Evolutionary conservation across 108 stramenopile species (phyloP).

Genomic region (Schizochytrium sp.): DNA sequence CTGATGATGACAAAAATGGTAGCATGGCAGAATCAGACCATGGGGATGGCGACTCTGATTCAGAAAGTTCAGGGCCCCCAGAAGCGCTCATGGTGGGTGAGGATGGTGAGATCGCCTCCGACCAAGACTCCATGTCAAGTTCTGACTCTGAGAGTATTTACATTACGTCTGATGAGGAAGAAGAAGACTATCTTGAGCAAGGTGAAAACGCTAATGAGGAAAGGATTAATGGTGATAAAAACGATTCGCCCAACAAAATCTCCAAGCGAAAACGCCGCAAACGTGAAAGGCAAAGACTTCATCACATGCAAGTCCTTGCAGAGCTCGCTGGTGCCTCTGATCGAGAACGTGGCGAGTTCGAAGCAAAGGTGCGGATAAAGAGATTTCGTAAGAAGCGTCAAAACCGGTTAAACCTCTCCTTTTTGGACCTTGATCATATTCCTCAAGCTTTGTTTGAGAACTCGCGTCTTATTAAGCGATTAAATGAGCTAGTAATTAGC

Average conservation of each 20-base stretch:
- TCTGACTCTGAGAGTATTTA: slow-evolving; percentile 39
- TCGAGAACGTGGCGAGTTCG: slow-evolving; percentile 11
- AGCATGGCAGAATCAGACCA: background rate
- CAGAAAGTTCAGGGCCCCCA: slow-evolving; percentile 17
- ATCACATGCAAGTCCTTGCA: background rate
- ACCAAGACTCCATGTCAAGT: slow-evolving; percentile 2
- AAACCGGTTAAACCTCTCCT: background rate
- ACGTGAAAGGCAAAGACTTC: background rate
- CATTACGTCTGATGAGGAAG: background rate
- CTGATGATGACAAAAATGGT: background rate
- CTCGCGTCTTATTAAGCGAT: background rate
- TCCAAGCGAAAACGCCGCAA: slow-evolving; percentile 46
- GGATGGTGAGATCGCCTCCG: background rate
- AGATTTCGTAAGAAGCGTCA: background rate
- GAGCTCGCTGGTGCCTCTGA: slow-evolving; percentile 21
- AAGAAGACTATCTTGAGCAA: background rate
- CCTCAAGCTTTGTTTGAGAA: background rate
- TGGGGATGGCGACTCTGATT: background rate
- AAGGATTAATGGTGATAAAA: background rate
- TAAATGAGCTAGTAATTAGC: background rate
- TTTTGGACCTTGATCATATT: background rate
- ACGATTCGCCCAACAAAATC: background rate
- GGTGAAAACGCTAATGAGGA: background rate
- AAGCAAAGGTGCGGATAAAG: slow-evolving; percentile 19
- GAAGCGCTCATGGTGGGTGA: background rate